Conservation (phyloP, 345 rosid species). For the Bruguiera parviflora region DNA sequence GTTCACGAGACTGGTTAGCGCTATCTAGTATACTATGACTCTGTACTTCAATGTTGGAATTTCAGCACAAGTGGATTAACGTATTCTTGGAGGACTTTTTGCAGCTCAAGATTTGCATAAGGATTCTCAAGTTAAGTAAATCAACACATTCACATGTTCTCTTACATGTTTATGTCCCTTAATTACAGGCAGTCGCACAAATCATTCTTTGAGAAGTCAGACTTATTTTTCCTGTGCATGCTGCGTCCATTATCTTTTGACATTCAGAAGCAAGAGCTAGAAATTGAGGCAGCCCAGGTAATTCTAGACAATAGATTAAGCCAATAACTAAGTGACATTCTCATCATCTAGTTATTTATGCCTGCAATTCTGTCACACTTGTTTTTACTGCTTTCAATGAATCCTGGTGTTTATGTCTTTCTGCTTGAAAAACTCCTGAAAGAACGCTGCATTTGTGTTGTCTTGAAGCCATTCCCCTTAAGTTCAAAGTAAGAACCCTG, state of each 20-base stretch:
- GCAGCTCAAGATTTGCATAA: neutral
- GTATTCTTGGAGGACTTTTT: neutral
- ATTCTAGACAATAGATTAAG: neutral
- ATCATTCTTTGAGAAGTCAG: constrained; percentile 62
- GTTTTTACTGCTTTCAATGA: neutral
- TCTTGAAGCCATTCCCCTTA: neutral
- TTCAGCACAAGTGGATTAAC: too few relatives aligned
- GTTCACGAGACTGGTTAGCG: neutral
- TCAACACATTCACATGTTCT: neutral
- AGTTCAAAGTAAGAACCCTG: neutral
- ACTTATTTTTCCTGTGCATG: constrained; percentile 69
- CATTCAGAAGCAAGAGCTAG: constrained; percentile 66
- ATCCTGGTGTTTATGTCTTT: neutral
- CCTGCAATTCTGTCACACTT: too few relatives aligned
- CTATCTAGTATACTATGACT: neutral
- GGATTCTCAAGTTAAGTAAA: neutral
- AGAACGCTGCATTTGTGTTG: neutral
- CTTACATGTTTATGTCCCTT: neutral
- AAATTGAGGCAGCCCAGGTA: constrained; percentile 90
- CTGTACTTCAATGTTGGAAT: too few relatives aligned
- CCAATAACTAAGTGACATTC: neutral
- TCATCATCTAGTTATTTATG: neutral
- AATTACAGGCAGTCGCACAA: constrained; percentile 56
- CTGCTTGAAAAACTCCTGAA: constrained; percentile 1
- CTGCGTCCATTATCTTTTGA: constrained; percentile 59